Conservation (phyloP, 495 filamentous ascomycete species). For the Tuber brumale region DNA sequence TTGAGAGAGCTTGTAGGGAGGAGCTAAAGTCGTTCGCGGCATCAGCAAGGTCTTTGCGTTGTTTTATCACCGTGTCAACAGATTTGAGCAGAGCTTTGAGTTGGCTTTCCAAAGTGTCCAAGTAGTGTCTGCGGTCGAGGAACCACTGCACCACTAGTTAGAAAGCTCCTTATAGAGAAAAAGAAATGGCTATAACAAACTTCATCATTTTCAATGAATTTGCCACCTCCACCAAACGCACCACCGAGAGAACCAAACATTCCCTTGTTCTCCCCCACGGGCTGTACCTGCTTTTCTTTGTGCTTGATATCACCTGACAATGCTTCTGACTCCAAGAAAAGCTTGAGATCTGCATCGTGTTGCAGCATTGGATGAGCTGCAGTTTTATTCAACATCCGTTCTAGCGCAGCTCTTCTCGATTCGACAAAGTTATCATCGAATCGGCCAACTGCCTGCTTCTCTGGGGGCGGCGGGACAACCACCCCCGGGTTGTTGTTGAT, state of each 20-base stretch:
- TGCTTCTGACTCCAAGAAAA: slow-evolving; percentile 91
- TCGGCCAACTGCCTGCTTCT: slow-evolving; percentile 94
- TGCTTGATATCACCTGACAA: slow-evolving; percentile 97
- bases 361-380: slow-evolving; percentile 85
- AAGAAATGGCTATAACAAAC: slow-evolving; percentile 50
- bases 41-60: slow-evolving; percentile 87
- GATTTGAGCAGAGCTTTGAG: slow-evolving; percentile 89
- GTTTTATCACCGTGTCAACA: slow-evolving; percentile 82
- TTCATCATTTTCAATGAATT: slow-evolving; percentile 97
- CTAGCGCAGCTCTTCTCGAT: slow-evolving; percentile 76
- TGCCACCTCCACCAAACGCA: slow-evolving; percentile 62
- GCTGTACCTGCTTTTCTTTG: slow-evolving; percentile 79
- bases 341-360: slow-evolving; percentile 86
- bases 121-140: slow-evolving; percentile 87
- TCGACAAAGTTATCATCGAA: slow-evolving; percentile 98
- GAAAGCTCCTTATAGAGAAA: slow-evolving; percentile 14
- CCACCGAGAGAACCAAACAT: slow-evolving; percentile 73
- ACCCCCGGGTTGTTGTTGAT: slow-evolving; percentile 92
- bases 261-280: slow-evolving; percentile 83
- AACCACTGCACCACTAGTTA: slow-evolving; percentile 63
- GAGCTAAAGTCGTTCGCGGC: slow-evolving; percentile 86
- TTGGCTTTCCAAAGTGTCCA: slow-evolving; percentile 91
- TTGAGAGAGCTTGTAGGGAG: slow-evolving; percentile 84
- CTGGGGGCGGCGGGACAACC: slow-evolving; percentile 90
- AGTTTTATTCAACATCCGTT: slow-evolving; percentile 95